These are phyloP conservation scores for Wickerhamiella musiphila DNA, from an alignment of 805 yeast species.

Conservation along the genomic window DNA sequence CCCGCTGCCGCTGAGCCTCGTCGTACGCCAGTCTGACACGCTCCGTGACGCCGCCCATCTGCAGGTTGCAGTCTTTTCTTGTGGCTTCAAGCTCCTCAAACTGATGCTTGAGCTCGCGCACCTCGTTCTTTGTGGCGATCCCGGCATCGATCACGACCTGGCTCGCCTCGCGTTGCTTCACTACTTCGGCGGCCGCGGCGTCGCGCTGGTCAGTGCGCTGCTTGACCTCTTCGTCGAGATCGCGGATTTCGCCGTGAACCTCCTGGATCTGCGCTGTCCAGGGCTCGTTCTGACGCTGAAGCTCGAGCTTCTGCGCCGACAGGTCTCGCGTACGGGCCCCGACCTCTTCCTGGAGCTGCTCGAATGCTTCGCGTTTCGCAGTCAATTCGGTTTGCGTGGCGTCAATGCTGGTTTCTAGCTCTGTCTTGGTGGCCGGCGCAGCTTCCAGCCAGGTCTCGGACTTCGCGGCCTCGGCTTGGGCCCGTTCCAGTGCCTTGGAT, in stretches of 20 bases:
- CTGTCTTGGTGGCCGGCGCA: slow-evolving; percentile 28
- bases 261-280: slow-evolving; percentile 56
- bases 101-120: slow-evolving; percentile 23
- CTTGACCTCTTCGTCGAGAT: slow-evolving; percentile 41
- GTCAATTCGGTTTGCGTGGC: slow-evolving; percentile 29
- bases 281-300: slow-evolving; percentile 61
- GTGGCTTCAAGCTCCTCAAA: slow-evolving; percentile 31
- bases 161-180: slow-evolving; percentile 31
- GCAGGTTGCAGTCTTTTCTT: slow-evolving; percentile 25
- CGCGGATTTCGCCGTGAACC: slow-evolving; percentile 44
- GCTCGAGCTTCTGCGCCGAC: slow-evolving; percentile 42
- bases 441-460: slow-evolving; percentile 22
- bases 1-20: slow-evolving; percentile 26
- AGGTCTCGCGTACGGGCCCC: slow-evolving; percentile 58
- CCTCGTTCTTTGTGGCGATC: slow-evolving; percentile 21
- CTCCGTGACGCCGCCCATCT: not conserved
- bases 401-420: slow-evolving; percentile 24
- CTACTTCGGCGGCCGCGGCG: slow-evolving; percentile 23
- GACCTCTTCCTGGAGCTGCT: slow-evolving; percentile 44
- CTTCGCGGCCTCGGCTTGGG: slow-evolving; percentile 29
- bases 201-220: slow-evolving; percentile 28
- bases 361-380: slow-evolving; percentile 36
- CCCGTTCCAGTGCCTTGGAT: slow-evolving; percentile 39
- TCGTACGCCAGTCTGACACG: not conserved
- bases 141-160: slow-evolving; percentile 21